Evolutionary conservation across 768 basidiomycete genomes (phyloP).

Genomic region (Podaxis sp.): DNA sequence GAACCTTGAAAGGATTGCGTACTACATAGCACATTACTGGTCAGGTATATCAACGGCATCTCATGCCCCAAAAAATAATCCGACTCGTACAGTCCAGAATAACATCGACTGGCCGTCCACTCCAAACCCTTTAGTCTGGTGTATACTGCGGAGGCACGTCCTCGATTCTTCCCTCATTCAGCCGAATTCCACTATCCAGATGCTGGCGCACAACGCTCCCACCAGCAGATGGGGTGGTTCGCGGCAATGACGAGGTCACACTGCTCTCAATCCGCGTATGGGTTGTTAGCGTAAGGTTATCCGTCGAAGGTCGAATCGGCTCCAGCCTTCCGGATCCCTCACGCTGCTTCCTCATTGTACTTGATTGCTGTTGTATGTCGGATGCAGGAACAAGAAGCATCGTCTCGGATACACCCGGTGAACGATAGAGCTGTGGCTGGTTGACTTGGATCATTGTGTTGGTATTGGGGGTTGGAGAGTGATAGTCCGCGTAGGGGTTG

Average conservation of each 20-base stretch:
- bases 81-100: neutral
- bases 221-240: neutral
- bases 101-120: neutral
- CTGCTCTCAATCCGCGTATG: neutral
- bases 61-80: neutral
- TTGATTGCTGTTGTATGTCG: neutral
- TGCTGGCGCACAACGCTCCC: neutral
- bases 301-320: neutral
- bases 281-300: neutral
- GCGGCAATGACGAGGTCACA: neutral
- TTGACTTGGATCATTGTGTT: neutral
- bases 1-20: no score
- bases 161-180: neutral
- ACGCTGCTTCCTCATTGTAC: neutral
- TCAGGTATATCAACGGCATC: neutral
- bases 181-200: neutral
- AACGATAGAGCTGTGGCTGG: neutral
- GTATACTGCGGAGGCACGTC: conserved; percentile 3
- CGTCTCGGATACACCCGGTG: neutral
- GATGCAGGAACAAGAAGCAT: neutral
- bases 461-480: neutral
- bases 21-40: no score
- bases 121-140: neutral
- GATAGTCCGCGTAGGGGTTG: neutral
- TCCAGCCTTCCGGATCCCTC: neutral